Percentiles rank a stretch among this genome's conserved stretches.
These are phyloP conservation scores for Calamus simplicifolius DNA, from an alignment of 176 grass and related monocot species.

Conservation along the genomic window DNA sequence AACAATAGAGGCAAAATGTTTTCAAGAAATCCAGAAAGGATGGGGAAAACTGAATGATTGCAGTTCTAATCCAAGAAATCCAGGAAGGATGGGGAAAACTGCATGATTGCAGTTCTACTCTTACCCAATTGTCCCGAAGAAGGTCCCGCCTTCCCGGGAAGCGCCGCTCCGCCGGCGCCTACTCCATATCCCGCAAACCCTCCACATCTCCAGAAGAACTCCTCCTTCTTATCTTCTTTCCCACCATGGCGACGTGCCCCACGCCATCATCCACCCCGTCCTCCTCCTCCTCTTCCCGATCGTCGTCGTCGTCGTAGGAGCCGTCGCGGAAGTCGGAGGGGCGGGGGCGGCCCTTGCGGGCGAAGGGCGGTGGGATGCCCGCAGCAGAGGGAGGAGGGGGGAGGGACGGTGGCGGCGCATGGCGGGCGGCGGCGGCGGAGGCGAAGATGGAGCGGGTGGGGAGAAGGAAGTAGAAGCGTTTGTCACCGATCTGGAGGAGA, in stretches of 20 bases:
- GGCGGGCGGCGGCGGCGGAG: slow-evolving; percentile 36
- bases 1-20: too few species aligned
- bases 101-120: too few species aligned
- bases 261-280: slow-evolving; percentile 24
- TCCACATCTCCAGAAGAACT: slow-evolving; percentile 17
- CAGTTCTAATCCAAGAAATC: too few species aligned
- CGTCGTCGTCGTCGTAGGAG: slow-evolving; percentile 40
- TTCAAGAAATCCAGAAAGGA: too few species aligned
- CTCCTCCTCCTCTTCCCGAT: slow-evolving; percentile 1
- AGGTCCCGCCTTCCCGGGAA: too few species aligned
- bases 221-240: slow-evolving; percentile 34
- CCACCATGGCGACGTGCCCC: too few species aligned
- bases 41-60: too few species aligned
- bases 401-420: slow-evolving; percentile 26
- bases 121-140: too few species aligned
- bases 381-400: slow-evolving; percentile 27
- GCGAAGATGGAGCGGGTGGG: slow-evolving; percentile 70
- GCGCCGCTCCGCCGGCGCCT: slow-evolving; percentile 19
- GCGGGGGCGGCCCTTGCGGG: slow-evolving; percentile 31
- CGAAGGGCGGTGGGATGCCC: slow-evolving; percentile 16
- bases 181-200: slow-evolving; percentile 41
- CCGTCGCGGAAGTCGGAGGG: slow-evolving; percentile 38
- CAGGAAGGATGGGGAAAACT: too few species aligned
- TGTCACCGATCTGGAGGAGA: slow-evolving; percentile 91
- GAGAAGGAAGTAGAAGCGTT: slow-evolving; percentile 85